Evolutionary conservation across 768 basidiomycete genomes (phyloP).

Genomic region (Gloeopeniophorella convolvens): DNA sequence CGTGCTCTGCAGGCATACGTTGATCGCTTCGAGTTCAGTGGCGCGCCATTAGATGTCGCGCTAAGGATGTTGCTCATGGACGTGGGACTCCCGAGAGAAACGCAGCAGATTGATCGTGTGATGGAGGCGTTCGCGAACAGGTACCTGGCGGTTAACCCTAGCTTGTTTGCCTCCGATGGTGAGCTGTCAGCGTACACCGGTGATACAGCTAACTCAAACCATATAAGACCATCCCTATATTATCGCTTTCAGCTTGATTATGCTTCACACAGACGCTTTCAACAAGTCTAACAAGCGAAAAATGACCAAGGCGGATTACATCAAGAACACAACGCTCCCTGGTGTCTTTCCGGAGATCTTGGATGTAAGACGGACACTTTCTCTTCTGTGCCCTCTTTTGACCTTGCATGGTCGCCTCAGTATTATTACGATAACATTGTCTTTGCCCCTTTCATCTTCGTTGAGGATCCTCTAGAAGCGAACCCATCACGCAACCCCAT

Average conservation of each 20-base stretch:
- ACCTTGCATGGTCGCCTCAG: conserved; percentile 32
- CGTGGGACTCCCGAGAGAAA: conserved; percentile 87
- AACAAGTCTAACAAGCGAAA: conserved; percentile 97
- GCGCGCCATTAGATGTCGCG: conserved; percentile 86
- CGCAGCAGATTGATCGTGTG: conserved; percentile 97
- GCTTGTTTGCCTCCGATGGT: conserved; percentile 75
- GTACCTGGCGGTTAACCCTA: conserved; percentile 79
- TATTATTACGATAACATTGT: conserved; percentile 96
- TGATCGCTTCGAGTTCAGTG: conserved; percentile 65
- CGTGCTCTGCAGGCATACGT: conserved; percentile 69
- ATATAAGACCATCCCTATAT: conserved; percentile 91
- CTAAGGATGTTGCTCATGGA: conserved; percentile 87
- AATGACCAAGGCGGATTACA: conserved; percentile 93
- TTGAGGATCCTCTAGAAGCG: conserved; percentile 81
- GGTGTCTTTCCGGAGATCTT: conserved; percentile 79
- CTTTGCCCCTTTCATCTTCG: conserved; percentile 93
- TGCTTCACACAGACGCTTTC: conserved; percentile 98
- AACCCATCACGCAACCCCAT: conserved; percentile 48
- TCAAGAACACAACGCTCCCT: conserved; percentile 85
- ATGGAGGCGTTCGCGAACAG: conserved; percentile 90
- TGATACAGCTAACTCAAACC: conserved; percentile 1
- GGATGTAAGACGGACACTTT: conserved; percentile 50
- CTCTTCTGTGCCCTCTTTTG: not conserved
- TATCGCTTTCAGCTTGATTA: conserved; percentile 94
- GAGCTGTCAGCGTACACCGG: conserved; percentile 17